phyloP scores from a whole-genome alignment of 495 filamentous ascomycete genomes.

The Cladorrhinum samala region DNA sequence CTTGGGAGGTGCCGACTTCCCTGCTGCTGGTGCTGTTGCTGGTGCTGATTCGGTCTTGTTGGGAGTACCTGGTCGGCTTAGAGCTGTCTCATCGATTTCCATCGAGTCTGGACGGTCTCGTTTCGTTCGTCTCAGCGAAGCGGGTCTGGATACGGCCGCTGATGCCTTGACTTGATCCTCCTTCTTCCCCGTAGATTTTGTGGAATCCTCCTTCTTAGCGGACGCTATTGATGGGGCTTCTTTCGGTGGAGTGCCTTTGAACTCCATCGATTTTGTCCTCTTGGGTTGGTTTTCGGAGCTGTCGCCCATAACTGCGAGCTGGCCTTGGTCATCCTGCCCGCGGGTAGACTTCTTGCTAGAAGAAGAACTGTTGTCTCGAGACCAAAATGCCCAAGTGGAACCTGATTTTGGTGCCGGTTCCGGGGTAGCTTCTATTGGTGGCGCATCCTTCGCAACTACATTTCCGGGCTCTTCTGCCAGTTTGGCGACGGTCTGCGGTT shows the following conservation, averaged over 20 bases:
- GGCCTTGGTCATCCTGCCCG: constrained; percentile 45
- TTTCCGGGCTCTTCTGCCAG: constrained; percentile 28
- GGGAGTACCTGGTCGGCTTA: constrained; percentile 30
- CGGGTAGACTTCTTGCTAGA: constrained; percentile 25
- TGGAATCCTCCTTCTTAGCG: constrained; percentile 22
- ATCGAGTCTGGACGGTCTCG: constrained; percentile 44
- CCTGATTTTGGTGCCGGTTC: constrained; percentile 41
- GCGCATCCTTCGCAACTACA: constrained; percentile 35
- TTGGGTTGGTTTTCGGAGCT: constrained; percentile 58
- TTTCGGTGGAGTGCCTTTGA: constrained; percentile 37
- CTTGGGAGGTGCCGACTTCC: constrained; percentile 23
- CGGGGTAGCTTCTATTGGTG: constrained; percentile 17
- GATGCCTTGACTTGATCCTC: constrained; percentile 10
- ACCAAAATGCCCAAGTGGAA: constrained; percentile 85
- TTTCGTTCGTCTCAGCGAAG: constrained; percentile 40
- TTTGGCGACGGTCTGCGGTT: constrained; percentile 12
- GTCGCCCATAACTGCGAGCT: constrained; percentile 64
- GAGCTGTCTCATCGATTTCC: constrained; percentile 36
- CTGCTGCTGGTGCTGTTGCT: constrained; percentile 22
- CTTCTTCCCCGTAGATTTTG: constrained; percentile 17
- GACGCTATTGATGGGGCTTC: constrained; percentile 29
- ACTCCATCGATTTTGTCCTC: constrained; percentile 49
- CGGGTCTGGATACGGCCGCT: neutral
- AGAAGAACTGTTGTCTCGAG: constrained; percentile 50
- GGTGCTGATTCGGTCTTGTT: too few relatives aligned